phyloP scores from a whole-genome alignment of 2,329 filamentous ascomycete species.

The Sphaerulina musiva region DNA sequence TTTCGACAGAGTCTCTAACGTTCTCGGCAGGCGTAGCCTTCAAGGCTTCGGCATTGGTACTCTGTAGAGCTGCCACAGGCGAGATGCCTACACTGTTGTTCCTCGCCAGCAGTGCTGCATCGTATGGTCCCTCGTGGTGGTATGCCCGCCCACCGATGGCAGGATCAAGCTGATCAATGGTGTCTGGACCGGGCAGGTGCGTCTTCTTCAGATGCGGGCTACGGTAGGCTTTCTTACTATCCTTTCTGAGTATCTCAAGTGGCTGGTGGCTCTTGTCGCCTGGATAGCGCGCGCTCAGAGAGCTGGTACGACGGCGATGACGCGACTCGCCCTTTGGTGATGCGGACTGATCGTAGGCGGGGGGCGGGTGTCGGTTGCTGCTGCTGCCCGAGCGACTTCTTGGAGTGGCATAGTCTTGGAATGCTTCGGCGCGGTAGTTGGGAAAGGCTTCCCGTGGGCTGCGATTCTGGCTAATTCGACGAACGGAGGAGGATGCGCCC shows the following conservation, averaged over 20 bases:
- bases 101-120: slow-evolving; percentile 68
- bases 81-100: slow-evolving; percentile 57
- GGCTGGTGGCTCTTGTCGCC: slow-evolving; percentile 61
- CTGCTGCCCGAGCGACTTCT: slow-evolving; percentile 20
- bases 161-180: slow-evolving; percentile 72
- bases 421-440: slow-evolving; percentile 42
- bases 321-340: slow-evolving; percentile 11
- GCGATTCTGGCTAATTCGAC: slow-evolving; percentile 28
- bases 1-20: slow-evolving; percentile 64
- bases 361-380: slow-evolving; percentile 16
- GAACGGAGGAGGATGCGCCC: slow-evolving; percentile 7
- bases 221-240: slow-evolving; percentile 60
- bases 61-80: slow-evolving; percentile 68
- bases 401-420: slow-evolving; percentile 28
- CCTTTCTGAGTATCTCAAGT: slow-evolving; percentile 58
- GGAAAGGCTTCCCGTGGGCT: slow-evolving; percentile 44
- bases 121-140: slow-evolving; percentile 87
- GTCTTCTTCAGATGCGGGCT: slow-evolving; percentile 60
- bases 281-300: slow-evolving; percentile 54
- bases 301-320: slow-evolving; percentile 43
- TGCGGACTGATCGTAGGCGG: slow-evolving; percentile 27
- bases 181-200: slow-evolving; percentile 62
- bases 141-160: slow-evolving; percentile 59
- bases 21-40: slow-evolving; percentile 74
- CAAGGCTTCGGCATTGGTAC: slow-evolving; percentile 68